Evolutionary conservation across 345 rosid species (phyloP).

Genomic region (Triadica sebifera): DNA sequence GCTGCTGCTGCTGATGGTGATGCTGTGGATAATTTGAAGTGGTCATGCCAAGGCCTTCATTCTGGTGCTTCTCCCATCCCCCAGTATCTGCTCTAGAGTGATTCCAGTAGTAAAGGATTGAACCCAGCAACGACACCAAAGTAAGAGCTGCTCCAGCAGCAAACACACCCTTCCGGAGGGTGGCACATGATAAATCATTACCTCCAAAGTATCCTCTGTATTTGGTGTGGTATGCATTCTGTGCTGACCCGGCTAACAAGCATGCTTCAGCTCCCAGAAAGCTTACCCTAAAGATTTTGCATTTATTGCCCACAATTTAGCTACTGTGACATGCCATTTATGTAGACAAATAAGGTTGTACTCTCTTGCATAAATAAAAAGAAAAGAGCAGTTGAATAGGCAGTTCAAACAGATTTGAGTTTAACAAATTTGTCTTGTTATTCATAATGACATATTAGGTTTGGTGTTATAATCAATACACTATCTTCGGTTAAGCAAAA

Average conservation of each 20-base stretch:
- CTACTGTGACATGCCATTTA: neutral
- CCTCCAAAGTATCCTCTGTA: conserved; percentile 51
- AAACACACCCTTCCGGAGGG: conserved; percentile 87
- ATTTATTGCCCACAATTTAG: conserved; percentile 8
- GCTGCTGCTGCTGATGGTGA: conserved; percentile 45
- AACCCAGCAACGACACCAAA: conserved; percentile 57
- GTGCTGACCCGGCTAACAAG: conserved; percentile 83
- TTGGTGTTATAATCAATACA: neutral
- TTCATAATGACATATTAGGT: neutral
- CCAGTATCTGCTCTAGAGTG: conserved; percentile 92
- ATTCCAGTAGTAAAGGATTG: conserved; percentile 73
- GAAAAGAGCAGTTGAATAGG: neutral
- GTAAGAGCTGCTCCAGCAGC: conserved; percentile 93
- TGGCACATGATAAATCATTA: conserved; percentile 58
- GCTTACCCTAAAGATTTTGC: conserved; percentile 52
- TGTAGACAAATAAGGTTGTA: too few relatives aligned
- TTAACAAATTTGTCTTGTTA: neutral
- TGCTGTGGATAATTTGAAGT: conserved; percentile 42
- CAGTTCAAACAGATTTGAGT: neutral
- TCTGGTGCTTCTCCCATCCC: conserved; percentile 88
- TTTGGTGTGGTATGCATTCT: conserved; percentile 86
- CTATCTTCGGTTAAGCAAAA: neutral
- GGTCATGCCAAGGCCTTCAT: conserved; percentile 70
- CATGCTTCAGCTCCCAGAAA: conserved; percentile 95
- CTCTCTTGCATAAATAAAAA: neutral